These are phyloP conservation scores for Candida albicans DNA, from an alignment of 1,139 yeast species.

Conservation along the genomic window DNA sequence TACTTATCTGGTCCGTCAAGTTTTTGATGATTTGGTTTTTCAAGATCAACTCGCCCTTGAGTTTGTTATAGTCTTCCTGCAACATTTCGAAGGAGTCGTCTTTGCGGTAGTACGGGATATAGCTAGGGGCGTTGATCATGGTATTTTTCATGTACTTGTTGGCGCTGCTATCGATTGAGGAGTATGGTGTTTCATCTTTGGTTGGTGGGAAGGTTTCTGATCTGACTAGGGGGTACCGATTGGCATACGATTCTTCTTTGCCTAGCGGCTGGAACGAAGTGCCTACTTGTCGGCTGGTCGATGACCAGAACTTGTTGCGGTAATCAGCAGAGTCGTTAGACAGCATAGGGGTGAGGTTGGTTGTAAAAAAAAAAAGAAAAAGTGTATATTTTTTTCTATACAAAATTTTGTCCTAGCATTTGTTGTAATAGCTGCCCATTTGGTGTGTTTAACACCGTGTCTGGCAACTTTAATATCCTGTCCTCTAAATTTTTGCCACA, in stretches of 20 bases:
- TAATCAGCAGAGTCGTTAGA: conserved; percentile 12
- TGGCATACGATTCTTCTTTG: not conserved
- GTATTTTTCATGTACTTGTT: conserved; percentile 8
- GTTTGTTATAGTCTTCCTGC: conserved; percentile 25
- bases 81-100: conserved; percentile 7
- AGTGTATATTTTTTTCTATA: too few relatives aligned
- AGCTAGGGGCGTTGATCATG: conserved; percentile 33
- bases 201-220: conserved; percentile 2
- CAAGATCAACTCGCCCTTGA: conserved; percentile 33
- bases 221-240: not conserved
- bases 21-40: conserved; percentile 38
- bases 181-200: conserved; percentile 3
- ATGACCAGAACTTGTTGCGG: conserved; percentile 11
- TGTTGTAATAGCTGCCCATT: conserved; percentile 49
- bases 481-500: conserved; percentile 53
- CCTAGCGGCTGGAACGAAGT: conserved; percentile 7
- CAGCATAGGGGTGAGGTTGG: conserved; percentile 11
- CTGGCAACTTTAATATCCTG: conserved; percentile 54
- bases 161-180: not conserved
- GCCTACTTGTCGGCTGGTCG: not conserved
- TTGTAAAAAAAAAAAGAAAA: not conserved
- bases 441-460: conserved; percentile 58
- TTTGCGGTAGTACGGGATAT: conserved; percentile 20
- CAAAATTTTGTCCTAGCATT: conserved; percentile 21
- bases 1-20: conserved; percentile 31